Percentiles rank a stretch among this genome's conserved stretches.
These are phyloP conservation scores for Hemisphaericaspora nanyangensis DNA, from an alignment of 805 yeast genomes.

Conservation along the genomic window DNA sequence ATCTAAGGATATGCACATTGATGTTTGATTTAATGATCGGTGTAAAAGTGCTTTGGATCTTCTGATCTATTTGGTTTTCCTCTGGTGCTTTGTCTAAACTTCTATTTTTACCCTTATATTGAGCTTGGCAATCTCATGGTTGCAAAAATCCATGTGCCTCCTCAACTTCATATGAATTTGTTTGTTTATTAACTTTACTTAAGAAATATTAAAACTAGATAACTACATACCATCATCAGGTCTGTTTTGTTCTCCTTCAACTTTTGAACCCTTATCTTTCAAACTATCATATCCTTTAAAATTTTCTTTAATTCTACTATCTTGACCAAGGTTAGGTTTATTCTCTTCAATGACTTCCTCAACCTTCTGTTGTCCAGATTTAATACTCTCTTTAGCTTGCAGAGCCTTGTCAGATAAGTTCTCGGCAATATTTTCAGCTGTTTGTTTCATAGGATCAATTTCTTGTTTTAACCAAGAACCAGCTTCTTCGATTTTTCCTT, in stretches of 20 bases:
- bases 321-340: slow-evolving; percentile 9
- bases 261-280: slow-evolving; percentile 42
- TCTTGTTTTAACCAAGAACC: slow-evolving; percentile 5
- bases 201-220: too few species aligned
- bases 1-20: too few species aligned
- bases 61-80: too few species aligned
- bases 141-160: too few species aligned
- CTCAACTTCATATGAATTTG: too few species aligned
- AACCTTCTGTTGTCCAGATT: slow-evolving; percentile 11
- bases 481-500: not conserved
- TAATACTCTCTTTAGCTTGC: slow-evolving; percentile 12
- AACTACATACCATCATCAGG: slow-evolving; percentile 42
- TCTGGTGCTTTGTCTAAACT: too few species aligned
- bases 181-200: too few species aligned
- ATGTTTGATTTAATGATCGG: too few species aligned
- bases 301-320: slow-evolving; percentile 13
- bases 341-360: slow-evolving; percentile 12
- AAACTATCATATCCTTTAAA: slow-evolving; percentile 34
- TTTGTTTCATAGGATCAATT: slow-evolving; percentile 11
- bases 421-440: not conserved
- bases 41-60: too few species aligned
- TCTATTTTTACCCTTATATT: too few species aligned
- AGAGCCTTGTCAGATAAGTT: slow-evolving; percentile 5
- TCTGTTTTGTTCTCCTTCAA: slow-evolving; percentile 41
- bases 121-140: too few species aligned